Base-by-base conservation (phyloP, 768 basidiomycete genomes). In the Collybia nuda region DNA sequence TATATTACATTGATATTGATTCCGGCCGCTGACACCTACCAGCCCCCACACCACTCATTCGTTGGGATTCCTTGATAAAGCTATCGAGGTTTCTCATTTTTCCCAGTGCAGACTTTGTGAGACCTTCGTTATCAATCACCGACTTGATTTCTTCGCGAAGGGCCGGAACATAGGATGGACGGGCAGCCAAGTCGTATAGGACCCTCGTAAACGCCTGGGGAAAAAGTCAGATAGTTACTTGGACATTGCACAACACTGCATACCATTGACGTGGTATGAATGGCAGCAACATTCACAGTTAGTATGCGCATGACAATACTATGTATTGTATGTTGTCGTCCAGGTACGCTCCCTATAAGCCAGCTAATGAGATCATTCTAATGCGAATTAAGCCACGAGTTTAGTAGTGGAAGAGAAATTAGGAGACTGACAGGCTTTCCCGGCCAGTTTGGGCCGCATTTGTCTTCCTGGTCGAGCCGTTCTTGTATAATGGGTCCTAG, bases 281-380 rank as follows among this genome's bases (percentile, higher is more conserved):
- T 69, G n/a, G 71, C 65, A 1, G 69, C 70, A 51, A 74, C 68
- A 56, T 76, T 74, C 40, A 72, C 48, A 8, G 61, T 43, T 4
- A 76, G 57, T 5, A 75, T 50, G 5, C 67, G 62, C 2, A 58
- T n/a, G 0, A 63, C 60, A 5, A 74, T 45, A 14, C 65, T 64
- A 17, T 57, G 57, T 7, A 69, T 47, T 0, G 63, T 66, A 17
- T 63, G 58, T 47, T 71, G 66, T 3, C 62, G 41, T 21, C 60
- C 67, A 23, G 61, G 41, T 0, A 73, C 72, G 14, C 62, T 61
- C 29, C 73, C 74, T 36, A 79, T 58, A 6, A 79, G 56, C 78
- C 78, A 81, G 36, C 67, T 67, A 4, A 79, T 66, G 32, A 76
- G 56, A 54, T 81, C 77, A 46, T 74, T 73, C 79, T 78, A 38